Evolutionary conservation across 805 yeast genomes (phyloP).

Genomic region (Wickerhamiella lipophila): DNA sequence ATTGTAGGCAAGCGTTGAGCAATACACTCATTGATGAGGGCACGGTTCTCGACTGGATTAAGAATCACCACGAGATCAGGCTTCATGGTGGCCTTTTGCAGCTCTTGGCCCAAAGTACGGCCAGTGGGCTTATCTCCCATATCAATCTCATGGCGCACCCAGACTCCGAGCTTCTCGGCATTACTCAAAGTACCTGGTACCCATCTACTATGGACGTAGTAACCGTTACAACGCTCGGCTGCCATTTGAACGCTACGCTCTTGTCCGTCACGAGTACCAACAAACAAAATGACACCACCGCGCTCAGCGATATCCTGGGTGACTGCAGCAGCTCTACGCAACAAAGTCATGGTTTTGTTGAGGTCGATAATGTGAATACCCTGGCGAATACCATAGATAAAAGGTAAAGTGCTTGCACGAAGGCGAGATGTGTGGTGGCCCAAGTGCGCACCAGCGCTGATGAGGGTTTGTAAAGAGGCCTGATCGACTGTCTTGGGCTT

Average conservation of each 20-base stretch:
- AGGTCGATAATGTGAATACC: constrained; percentile 87
- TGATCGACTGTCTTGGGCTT: constrained; percentile 47
- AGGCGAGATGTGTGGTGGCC: constrained; percentile 71
- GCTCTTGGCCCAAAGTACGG: constrained; percentile 41
- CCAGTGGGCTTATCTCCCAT: constrained; percentile 56
- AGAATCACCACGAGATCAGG: constrained; percentile 82
- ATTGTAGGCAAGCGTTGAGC: constrained; percentile 79
- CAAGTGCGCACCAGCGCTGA: constrained; percentile 89
- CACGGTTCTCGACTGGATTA: constrained; percentile 78
- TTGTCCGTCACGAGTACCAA: constrained; percentile 76
- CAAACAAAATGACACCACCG: constrained; percentile 75
- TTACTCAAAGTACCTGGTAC: constrained; percentile 90
- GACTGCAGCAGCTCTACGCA: constrained; percentile 77
- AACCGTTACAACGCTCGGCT: constrained; percentile 64
- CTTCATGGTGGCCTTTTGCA: constrained; percentile 42
- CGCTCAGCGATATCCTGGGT: constrained; percentile 65
- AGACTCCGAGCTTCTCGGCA: constrained; percentile 49
- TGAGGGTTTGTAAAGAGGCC: constrained; percentile 51
- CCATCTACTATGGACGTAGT: constrained; percentile 78
- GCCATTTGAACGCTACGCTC: constrained; percentile 63
- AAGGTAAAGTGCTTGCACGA: constrained; percentile 74
- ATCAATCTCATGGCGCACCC: constrained; percentile 65
- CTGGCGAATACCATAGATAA: constrained; percentile 72
- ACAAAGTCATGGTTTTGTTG: constrained; percentile 62
- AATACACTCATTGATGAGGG: constrained; percentile 68